Conservation (phyloP, 139 green algal genomes). For the Microglena sp. region DNA sequence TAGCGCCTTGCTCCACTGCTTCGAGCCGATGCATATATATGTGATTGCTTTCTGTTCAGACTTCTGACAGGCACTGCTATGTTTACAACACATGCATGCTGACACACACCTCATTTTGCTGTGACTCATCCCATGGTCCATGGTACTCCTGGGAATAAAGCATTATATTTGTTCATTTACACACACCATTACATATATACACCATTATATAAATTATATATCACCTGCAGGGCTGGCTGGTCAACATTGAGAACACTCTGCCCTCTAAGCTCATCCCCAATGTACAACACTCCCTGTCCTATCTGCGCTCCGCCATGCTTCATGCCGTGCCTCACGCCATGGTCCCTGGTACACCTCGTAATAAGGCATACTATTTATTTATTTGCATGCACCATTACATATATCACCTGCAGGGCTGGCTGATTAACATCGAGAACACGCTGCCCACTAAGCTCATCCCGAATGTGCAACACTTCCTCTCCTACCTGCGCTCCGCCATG, state of each 20-base stretch:
- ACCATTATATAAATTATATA: background rate
- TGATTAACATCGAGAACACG: slow-evolving; percentile 81
- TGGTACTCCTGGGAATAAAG: too few species aligned
- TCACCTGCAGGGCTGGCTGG: slow-evolving; percentile 57
- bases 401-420: slow-evolving; percentile 54
- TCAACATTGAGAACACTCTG: slow-evolving; percentile 81
- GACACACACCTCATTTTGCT: too few species aligned
- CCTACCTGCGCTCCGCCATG: slow-evolving; percentile 28
- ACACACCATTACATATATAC: background rate
- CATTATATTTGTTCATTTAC: too few species aligned
- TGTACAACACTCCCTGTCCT: slow-evolving; percentile 51
- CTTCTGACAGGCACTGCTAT: too few species aligned
- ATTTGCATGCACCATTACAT: too few species aligned
- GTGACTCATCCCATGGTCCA: too few species aligned
- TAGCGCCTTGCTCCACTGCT: too few species aligned
- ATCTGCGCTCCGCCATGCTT: slow-evolving; percentile 27
- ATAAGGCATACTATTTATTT: too few species aligned
- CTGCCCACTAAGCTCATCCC: slow-evolving; percentile 20
- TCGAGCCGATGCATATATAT: too few species aligned
- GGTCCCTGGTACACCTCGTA: too few species aligned
- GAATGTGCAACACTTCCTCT: slow-evolving; percentile 54
- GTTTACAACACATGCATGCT: too few species aligned
- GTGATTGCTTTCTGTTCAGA: too few species aligned
- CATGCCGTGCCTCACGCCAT: slow-evolving; percentile 10
- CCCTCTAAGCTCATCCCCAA: slow-evolving; percentile 8